Percentiles rank a stretch among this genome's conserved stretches.
phyloP scores from a whole-genome alignment of 352 stramenopile genomes.

The Blastocystis sp. region DNA sequence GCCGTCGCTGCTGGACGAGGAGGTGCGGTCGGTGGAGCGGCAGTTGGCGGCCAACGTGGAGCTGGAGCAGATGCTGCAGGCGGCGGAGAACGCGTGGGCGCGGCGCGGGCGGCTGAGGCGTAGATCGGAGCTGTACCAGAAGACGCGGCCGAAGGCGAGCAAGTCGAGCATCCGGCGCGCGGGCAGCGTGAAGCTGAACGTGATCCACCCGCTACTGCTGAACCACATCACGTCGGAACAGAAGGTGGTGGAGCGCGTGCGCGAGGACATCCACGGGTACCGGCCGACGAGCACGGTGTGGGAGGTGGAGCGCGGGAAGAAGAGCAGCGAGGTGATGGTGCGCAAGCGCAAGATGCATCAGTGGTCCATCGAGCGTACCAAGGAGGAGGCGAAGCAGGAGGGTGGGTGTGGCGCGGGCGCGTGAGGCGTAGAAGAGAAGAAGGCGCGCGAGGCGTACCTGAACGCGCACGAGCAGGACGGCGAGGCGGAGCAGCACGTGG shows the following conservation, averaged over 20 bases:
- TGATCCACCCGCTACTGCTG: constrained; percentile 85
- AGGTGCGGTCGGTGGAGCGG: constrained; percentile 89
- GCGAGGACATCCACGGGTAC: constrained; percentile 67
- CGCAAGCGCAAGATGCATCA: constrained; percentile 81
- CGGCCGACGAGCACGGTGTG: constrained; percentile 70
- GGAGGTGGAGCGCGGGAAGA: constrained; percentile 70
- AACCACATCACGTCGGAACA: not conserved
- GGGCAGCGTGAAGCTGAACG: constrained; percentile 86
- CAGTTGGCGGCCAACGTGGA: constrained; percentile 81
- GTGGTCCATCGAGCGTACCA: constrained; percentile 81
- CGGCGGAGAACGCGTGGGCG: constrained; percentile 84
- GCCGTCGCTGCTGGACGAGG: constrained; percentile 86
- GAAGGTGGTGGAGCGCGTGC: not conserved
- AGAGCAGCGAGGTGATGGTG: constrained; percentile 77
- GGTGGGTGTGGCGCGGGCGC: not conserved
- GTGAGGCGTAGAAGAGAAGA: not conserved
- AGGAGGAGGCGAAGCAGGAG: constrained; percentile 73
- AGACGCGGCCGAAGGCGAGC: constrained; percentile 89
- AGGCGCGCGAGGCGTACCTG: not conserved
- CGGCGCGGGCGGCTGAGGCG: not conserved
- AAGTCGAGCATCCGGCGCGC: constrained; percentile 87
- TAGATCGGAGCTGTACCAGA: constrained; percentile 91
- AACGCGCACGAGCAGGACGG: constrained; percentile 61
- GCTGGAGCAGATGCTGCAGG: constrained; percentile 80
- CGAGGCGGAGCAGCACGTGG: constrained; percentile 8